Conservation (phyloP, 257 asterid genomes). For the Scutellaria baicalensis region DNA sequence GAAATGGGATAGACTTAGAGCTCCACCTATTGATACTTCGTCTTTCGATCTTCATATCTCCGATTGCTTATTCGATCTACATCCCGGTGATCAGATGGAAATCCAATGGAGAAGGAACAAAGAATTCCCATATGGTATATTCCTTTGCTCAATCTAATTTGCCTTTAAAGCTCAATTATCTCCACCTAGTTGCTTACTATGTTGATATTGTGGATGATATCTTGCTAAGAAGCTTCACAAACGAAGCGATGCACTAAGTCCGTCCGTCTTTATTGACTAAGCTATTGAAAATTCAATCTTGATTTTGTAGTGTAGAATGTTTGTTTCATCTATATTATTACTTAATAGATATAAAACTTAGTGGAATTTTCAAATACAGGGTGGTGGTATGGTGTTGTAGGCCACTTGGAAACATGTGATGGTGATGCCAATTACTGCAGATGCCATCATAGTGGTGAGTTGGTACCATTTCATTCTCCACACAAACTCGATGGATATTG, state of each 20-base stretch:
- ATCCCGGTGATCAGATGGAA: constrained; percentile 78
- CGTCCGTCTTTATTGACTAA: constrained; percentile 31
- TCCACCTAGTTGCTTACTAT: not conserved
- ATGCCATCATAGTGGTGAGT: constrained; percentile 76
- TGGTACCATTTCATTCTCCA: not conserved
- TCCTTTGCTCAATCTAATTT: too few relatives aligned
- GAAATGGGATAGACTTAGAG: constrained; percentile 78
- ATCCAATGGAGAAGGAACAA: constrained; percentile 92
- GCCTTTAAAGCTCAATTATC: not conserved
- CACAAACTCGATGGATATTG: too few relatives aligned
- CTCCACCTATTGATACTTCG: constrained; percentile 52
- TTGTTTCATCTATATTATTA: not conserved
- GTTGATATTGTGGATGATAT: too few relatives aligned
- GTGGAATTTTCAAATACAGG: constrained; percentile 37
- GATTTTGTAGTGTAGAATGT: not conserved
- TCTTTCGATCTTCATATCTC: constrained; percentile 67
- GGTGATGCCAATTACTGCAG: constrained; percentile 58
- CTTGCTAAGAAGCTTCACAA: constrained; percentile 10
- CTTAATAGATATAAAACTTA: constrained; percentile 4
- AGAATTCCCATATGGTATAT: constrained; percentile 79
- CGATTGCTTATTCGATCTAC: constrained; percentile 58
- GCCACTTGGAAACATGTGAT: constrained; percentile 84
- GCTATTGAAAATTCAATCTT: not conserved
- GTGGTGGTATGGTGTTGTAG: constrained; percentile 97
- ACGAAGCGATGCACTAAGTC: constrained; percentile 2